Conservation (phyloP, 2,329 filamentous ascomycete species). For the Colletotrichum gloeosporioides region DNA sequence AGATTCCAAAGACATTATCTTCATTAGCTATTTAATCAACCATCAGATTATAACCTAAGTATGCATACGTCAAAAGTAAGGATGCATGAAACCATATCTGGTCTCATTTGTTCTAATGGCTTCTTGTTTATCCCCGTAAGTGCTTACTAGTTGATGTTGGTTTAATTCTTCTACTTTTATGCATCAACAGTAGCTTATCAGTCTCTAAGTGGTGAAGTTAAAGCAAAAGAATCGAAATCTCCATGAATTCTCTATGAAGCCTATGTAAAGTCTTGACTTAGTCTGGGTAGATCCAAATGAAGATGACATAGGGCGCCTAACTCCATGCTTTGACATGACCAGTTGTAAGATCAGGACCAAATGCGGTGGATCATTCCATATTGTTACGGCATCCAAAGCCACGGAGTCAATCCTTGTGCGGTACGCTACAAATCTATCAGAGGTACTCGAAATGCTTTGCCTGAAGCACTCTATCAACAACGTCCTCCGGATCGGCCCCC, state of each 20-base stretch:
- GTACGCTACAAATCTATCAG: not conserved
- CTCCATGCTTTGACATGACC: not conserved
- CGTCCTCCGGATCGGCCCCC: not conserved
- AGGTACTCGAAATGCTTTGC: not conserved
- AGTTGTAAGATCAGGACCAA: not conserved
- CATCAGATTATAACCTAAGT: not conserved
- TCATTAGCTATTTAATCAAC: not conserved
- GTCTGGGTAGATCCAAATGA: not conserved
- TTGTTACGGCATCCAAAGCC: not conserved
- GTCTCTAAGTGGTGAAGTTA: too few relatives aligned
- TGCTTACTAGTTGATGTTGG: too few relatives aligned
- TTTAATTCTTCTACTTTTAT: too few relatives aligned
- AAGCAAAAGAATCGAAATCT: too few relatives aligned
- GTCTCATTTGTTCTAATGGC: too few relatives aligned
- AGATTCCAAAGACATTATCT: not conserved
- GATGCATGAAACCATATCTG: not conserved
- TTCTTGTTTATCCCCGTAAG: too few relatives aligned
- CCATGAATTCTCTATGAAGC: too few relatives aligned
- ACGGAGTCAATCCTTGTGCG: too few relatives aligned
- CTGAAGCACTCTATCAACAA: not conserved
- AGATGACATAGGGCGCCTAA: not conserved
- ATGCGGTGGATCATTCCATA: not conserved
- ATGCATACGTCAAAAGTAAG: not conserved
- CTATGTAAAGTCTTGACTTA: not conserved
- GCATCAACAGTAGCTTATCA: too few relatives aligned